These are phyloP conservation scores for Phytophthora pini DNA, from an alignment of 352 stramenopile species.

Conservation along the genomic window DNA sequence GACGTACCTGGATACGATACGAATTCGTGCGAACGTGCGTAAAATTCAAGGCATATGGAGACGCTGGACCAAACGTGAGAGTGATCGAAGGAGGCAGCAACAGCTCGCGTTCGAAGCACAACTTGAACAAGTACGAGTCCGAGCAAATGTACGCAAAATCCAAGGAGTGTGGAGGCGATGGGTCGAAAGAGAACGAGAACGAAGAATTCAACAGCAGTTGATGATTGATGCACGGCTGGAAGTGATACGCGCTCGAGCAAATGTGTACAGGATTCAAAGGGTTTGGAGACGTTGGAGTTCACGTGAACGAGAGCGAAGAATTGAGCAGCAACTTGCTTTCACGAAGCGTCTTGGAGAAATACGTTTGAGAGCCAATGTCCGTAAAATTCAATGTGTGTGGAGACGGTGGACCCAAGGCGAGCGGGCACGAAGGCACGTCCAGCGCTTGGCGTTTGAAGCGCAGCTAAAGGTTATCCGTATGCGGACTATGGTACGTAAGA, in stretches of 20 bases:
- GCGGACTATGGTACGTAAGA: constrained; percentile 21
- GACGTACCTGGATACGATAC: constrained; percentile 6
- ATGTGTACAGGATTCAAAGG: constrained; percentile 16
- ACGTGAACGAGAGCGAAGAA: constrained; percentile 2
- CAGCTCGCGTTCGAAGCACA: constrained; percentile 4
- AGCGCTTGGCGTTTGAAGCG: constrained; percentile 5
- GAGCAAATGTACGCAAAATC: constrained; percentile 24
- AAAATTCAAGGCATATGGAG: constrained; percentile 37
- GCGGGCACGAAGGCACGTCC: background rate
- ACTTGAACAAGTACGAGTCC: constrained; percentile 10
- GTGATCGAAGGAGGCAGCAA: constrained; percentile 2
- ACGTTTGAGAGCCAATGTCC: constrained; percentile 1
- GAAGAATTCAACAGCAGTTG: constrained; percentile 10
- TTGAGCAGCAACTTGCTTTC: constrained; percentile 1
- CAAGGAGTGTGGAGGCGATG: constrained; percentile 22
- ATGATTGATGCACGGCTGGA: constrained; percentile 5
- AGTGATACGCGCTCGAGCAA: constrained; percentile 3
- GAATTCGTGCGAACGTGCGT: constrained; percentile 9
- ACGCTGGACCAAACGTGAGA: constrained; percentile 17
- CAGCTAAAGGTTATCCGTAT: constrained; percentile 11
- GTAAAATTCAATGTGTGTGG: constrained; percentile 22
- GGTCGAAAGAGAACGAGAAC: background rate
- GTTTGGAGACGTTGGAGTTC: constrained; percentile 15
- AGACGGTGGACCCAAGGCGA: constrained; percentile 8
- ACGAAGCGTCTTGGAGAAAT: constrained; percentile 3